Base-by-base conservation (phyloP, 441 rosid species). In the Bocquillonia castaneifolia region DNA sequence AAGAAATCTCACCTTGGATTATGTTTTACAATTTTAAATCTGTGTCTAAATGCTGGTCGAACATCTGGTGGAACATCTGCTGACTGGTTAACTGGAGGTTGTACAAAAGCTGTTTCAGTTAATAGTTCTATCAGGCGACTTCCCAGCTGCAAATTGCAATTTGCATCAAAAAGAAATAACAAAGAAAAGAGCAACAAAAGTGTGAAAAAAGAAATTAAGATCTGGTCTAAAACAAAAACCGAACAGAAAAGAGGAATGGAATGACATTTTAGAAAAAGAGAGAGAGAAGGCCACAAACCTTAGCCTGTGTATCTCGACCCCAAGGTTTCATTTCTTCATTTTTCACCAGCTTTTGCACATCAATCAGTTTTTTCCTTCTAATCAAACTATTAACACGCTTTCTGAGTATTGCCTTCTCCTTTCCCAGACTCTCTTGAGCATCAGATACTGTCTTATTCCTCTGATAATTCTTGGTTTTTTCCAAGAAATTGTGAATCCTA, bases 31-130 rank as follows among this genome's bases (percentile, higher is more conserved):
- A 76, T 77, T 81, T 80, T 90, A 70, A 84, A 80, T 71, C 53
- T 84, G 74, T 92, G 98, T 50, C 79, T 82, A 76, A 92, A 90
- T 42, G 98, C 98, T 70, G 98, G 98, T 59, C 96, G 95, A 70
- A 92, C 79, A 74, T 86, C 93, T 6, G 90, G 98, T 45, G 91
- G 86, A 69, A 75, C 52, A 67, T 86, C 90, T 9, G 78, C 87
- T 69, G 83, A 77, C 77, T 84, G 96, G 72, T 81, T 73, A 59
- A 82, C 68, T 2, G 98, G 94, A 80, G 91, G 83, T 78, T 90
- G 98, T 34, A 92, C 88, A 80, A 78, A 87, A 71, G 98, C 96
- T 71, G 90, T 63, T 80, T 88, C 95, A 22, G 82, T 88, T 74
- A 92, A 71, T 53, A 92, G 79, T 74, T 88, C 91, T 63, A 90